Base-by-base conservation (phyloP, 148 eudicot species). In the Heliosperma pusillum region DNA sequence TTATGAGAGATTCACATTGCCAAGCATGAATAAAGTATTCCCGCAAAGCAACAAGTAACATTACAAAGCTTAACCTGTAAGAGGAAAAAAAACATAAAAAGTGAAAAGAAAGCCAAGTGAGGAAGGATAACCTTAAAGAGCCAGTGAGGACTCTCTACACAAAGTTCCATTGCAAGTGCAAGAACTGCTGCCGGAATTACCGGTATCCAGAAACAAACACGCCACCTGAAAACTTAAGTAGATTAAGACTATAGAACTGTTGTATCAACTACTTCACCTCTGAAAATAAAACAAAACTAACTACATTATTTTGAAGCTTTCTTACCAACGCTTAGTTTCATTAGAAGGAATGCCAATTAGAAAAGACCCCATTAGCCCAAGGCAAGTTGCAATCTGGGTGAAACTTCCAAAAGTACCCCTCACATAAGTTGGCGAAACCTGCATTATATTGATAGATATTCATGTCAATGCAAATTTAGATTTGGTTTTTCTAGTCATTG, bases 141-240 rank as follows among this genome's bases (percentile, higher is more conserved):
- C 98, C 98, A 93, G 75, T 91, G 97, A 79, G 97, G 98, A 85
- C 91, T 86, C 82, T 93, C 98, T 16, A 89, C 91, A 82, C 93
- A 91, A 64, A 91, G 87, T 78, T 84, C 90, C 82, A 93, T 93
- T 44, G 83, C 56, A 62, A 89, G 30, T 66, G 87, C 95, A 58
- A 93, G 90, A 71, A 87, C 22, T 64, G 87, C 89, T 77, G 95
- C 94, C 42, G 98, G 97, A 77, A 93, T 74, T 73, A 82, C 80
- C 36, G 97, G 87, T 77, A 86, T 86, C 98, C 95, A 89, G 80
- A 93, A 93, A 80, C 98, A 93, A 76, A 88, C 81, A 77, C 98
- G 88, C 97, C 98, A 91, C 98, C 98, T 93, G 82, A 79, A 26
- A 26, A 59, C 55, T 71, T 15, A 80, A 13, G 55, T 50, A 60